Evolutionary conservation across 805 yeast species (phyloP).

Genomic region (Candida morakotiae): DNA sequence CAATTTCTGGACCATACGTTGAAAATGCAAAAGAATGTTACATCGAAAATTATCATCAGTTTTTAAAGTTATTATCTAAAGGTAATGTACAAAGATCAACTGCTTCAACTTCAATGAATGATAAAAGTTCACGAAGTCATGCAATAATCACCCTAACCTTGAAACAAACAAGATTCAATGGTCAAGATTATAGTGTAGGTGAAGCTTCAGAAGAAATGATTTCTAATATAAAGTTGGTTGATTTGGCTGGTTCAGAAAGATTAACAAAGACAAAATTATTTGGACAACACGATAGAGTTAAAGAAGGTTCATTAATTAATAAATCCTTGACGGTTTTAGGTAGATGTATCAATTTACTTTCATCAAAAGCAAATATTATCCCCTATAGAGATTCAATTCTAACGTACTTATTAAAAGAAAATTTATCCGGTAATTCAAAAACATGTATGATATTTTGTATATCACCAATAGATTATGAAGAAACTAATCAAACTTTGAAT

Average conservation of each 20-base stretch:
- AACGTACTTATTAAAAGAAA: conserved; percentile 73
- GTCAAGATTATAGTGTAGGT: conserved; percentile 20
- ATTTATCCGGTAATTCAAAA: conserved; percentile 80
- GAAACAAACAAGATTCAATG: conserved; percentile 48
- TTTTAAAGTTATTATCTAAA: conserved; percentile 38
- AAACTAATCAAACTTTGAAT: conserved; percentile 68
- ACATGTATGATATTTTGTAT: conserved; percentile 86
- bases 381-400: conserved; percentile 75
- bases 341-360: conserved; percentile 49
- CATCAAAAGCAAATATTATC: conserved; percentile 45
- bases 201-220: conserved; percentile 44
- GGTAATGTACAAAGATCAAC: conserved; percentile 63
- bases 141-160: conserved; percentile 67
- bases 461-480: conserved; percentile 76
- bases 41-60: conserved; percentile 48
- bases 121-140: conserved; percentile 72
- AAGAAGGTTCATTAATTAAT: conserved; percentile 76
- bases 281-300: conserved; percentile 49
- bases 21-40: conserved; percentile 56
- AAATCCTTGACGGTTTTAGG: conserved; percentile 77
- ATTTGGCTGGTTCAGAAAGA: conserved; percentile 81
- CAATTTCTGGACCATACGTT: conserved; percentile 65
- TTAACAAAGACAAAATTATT: conserved; percentile 58
- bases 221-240: conserved; percentile 67
- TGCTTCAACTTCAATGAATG: conserved; percentile 72